These are phyloP conservation scores for Reticulascus tulasneorum DNA, from an alignment of 2,329 filamentous ascomycete species.

Conservation along the genomic window DNA sequence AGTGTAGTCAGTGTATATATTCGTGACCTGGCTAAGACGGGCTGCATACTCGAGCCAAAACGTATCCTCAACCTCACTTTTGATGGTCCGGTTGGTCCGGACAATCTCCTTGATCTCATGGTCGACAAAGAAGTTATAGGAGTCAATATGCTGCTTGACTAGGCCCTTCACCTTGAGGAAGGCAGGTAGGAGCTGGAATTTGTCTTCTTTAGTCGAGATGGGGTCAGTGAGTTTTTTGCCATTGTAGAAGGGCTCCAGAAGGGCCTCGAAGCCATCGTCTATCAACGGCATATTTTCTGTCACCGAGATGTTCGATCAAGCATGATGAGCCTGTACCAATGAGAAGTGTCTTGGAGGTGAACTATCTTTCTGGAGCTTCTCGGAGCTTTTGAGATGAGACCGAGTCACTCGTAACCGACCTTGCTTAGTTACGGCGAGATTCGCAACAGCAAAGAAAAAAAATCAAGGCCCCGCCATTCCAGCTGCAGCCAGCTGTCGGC, in stretches of 20 bases:
- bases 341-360: conserved; percentile 1
- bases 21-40: background rate
- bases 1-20: conserved; percentile 1
- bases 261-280: conserved; percentile 63
- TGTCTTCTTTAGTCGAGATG: conserved; percentile 70
- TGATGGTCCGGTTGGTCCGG: conserved; percentile 80
- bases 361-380: too few species aligned
- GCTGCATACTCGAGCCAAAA: conserved; percentile 74
- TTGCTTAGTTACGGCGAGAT: conserved; percentile 9
- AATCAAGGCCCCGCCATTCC: conserved; percentile 17
- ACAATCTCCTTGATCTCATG: conserved; percentile 97
- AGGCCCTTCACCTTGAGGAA: conserved; percentile 96
- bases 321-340: conserved; percentile 9
- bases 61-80: conserved; percentile 86
- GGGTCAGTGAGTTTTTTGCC: conserved; percentile 64
- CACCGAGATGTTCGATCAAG: conserved; percentile 8
- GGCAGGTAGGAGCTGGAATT: conserved; percentile 95
- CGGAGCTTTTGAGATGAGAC: conserved; percentile 8
- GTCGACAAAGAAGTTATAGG: conserved; percentile 97
- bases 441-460: conserved; percentile 11
- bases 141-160: conserved; percentile 97
- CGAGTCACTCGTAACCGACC: too few species aligned
- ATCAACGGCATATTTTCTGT: conserved; percentile 44
- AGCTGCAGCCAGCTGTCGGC: conserved; percentile 9
- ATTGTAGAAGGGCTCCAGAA: conserved; percentile 64